A percentile compares a stretch with the other conserved stretches of the same genome.
Conservation (phyloP, 495 filamentous ascomycete species). For the Hyaloscypha variabilis region DNA sequence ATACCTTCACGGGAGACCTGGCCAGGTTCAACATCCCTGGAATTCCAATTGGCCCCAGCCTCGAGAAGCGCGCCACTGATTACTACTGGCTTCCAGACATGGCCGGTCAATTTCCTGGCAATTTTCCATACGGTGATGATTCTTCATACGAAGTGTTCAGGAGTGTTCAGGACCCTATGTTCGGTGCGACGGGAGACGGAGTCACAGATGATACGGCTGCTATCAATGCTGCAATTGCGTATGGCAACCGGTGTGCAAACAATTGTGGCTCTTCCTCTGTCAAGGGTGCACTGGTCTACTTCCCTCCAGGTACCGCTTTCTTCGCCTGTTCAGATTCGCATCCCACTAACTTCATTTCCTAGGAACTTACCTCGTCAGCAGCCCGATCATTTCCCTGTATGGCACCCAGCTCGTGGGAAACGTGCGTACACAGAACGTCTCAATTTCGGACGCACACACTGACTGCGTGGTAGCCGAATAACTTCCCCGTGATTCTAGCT, state of each 20-base stretch:
- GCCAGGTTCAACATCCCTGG: not conserved
- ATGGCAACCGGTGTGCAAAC: slow-evolving; percentile 71
- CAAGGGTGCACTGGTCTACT: slow-evolving; percentile 76
- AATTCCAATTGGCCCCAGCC: not conserved
- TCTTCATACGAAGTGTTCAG: not conserved
- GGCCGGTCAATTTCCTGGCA: slow-evolving; percentile 4
- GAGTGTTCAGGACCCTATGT: not conserved
- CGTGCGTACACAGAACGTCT: slow-evolving; percentile 23
- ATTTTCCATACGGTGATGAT: slow-evolving; percentile 4
- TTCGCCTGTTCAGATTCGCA: not conserved
- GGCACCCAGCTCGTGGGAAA: slow-evolving; percentile 85
- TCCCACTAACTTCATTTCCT: not conserved
- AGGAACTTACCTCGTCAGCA: slow-evolving; percentile 52
- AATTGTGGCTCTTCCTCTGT: slow-evolving; percentile 78
- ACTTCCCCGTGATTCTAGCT: slow-evolving; percentile 9
- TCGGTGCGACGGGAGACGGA: not conserved
- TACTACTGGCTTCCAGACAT: slow-evolving; percentile 4
- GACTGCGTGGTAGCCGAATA: slow-evolving; percentile 33
- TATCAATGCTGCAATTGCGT: slow-evolving; percentile 80
- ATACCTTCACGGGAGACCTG: not conserved
- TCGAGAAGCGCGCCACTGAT: not conserved
- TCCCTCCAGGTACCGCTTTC: slow-evolving; percentile 76
- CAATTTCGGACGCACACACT: not conserved
- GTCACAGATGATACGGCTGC: slow-evolving; percentile 40
- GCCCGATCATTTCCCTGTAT: slow-evolving; percentile 72